Conservation (phyloP, 2,329 filamentous ascomycete species). For the Phialocephala subalpina region DNA sequence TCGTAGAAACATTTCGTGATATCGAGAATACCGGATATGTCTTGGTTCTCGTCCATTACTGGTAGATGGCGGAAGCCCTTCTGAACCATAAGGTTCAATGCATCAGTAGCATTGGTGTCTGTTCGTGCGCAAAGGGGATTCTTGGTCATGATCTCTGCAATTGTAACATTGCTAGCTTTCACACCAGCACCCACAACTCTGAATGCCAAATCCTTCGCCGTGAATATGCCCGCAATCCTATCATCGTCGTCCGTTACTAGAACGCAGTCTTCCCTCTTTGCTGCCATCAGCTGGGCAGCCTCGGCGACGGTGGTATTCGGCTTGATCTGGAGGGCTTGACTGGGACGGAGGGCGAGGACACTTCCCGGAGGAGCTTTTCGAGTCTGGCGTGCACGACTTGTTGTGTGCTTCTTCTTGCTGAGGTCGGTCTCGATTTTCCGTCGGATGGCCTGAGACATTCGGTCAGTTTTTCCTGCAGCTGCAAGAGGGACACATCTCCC, state of each 20-base stretch:
- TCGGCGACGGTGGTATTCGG: constrained; percentile 92
- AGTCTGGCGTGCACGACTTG: constrained; percentile 79
- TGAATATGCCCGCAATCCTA: constrained; percentile 97
- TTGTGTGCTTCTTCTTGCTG: constrained; percentile 92
- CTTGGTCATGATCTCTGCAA: constrained; percentile 99
- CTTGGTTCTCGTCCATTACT: constrained; percentile 99
- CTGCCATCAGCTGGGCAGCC: constrained; percentile 97
- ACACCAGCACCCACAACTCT: constrained; percentile 91
- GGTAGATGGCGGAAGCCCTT: constrained; percentile 98
- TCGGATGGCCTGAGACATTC: constrained; percentile 79
- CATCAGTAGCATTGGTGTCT: constrained; percentile 97
- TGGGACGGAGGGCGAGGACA: constrained; percentile 93
- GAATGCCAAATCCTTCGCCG: constrained; percentile 97
- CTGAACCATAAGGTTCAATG: constrained; percentile 95
- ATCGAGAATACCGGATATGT: constrained; percentile 96
- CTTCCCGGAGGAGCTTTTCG: constrained; percentile 96
- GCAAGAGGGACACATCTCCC: constrained; percentile 5
- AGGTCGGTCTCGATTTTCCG: constrained; percentile 97
- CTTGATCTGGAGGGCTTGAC: constrained; percentile 96
- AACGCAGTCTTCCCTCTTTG: constrained; percentile 97
- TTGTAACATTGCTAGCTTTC: constrained; percentile 89
- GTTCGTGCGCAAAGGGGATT: constrained; percentile 97
- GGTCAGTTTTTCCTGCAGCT: constrained; percentile 33
- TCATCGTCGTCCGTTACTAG: constrained; percentile 98
- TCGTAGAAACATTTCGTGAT: constrained; percentile 99